phyloP scores from a whole-genome alignment of 2,329 filamentous ascomycete genomes.

The Fonsecaea nubica region DNA sequence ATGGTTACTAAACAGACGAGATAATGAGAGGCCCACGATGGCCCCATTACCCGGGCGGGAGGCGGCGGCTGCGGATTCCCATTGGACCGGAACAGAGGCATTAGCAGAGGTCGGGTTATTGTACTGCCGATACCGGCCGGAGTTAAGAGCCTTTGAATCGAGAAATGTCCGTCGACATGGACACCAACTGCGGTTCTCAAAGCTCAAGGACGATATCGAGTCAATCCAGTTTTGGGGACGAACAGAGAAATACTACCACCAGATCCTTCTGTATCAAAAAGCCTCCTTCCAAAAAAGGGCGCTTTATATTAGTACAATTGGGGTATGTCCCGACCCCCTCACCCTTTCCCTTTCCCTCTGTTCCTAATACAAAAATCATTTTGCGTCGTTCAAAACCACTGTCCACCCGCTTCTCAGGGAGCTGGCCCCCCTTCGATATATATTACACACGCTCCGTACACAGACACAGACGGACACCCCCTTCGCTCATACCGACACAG shows the following conservation, averaged over 20 bases:
- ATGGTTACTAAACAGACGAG: background rate
- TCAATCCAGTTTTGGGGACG: background rate
- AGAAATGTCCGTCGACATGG: no score
- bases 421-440: background rate
- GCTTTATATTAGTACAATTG: constrained; percentile 3
- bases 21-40: background rate
- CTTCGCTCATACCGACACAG: background rate
- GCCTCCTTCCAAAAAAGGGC: background rate
- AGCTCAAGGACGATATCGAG: background rate
- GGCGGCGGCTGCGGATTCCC: background rate
- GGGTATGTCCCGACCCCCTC: background rate
- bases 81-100: background rate
- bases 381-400: no score
- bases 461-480: background rate
- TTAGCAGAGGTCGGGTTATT: background rate
- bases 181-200: constrained; percentile 19
- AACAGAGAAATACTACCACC: background rate
- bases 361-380: background rate
- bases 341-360: background rate
- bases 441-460: background rate
- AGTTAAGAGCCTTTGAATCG: background rate
- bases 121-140: background rate
- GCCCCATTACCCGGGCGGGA: background rate
- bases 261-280: background rate
- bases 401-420: no score